Evolutionary conservation across 106 monocot species (phyloP).

Genomic region (Dendrobium catenatum): DNA sequence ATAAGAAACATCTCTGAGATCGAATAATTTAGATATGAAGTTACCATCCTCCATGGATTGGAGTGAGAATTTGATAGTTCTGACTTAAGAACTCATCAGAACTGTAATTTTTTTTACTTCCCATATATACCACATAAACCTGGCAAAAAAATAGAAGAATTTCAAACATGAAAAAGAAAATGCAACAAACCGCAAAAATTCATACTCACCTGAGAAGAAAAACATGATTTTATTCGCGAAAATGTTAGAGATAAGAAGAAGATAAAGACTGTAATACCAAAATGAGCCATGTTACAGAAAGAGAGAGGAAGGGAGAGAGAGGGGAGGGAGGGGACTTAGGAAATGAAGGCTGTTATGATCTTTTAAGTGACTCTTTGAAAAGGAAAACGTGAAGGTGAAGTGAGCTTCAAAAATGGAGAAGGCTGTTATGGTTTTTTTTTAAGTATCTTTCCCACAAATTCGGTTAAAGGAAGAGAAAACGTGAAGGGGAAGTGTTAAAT

Average conservation of each 20-base stretch:
- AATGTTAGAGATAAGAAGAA: conserved; percentile 4
- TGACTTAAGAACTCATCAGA: conserved; percentile 41
- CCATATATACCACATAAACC: conserved; percentile 95
- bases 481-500: background rate
- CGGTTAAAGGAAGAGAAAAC: background rate
- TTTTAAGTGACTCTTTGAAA: background rate
- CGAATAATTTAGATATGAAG: background rate
- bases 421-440: too few species aligned
- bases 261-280: background rate
- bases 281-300: background rate
- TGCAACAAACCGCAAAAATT: background rate
- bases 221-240: background rate
- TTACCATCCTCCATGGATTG: conserved; percentile 80
- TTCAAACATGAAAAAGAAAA: background rate
- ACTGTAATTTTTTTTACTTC: conserved; percentile 33
- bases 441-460: background rate
- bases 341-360: background rate
- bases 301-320: background rate
- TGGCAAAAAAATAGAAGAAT: conserved; percentile 2
- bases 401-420: too few species aligned
- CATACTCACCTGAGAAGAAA: conserved; percentile 15
- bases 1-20: background rate
- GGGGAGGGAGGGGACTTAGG: background rate
- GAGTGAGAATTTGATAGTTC: conserved; percentile 62
- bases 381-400: too few species aligned